These are phyloP conservation scores for Cordyceps farinosa DNA, from an alignment of 2,329 filamentous ascomycete species.

Conservation along the genomic window DNA sequence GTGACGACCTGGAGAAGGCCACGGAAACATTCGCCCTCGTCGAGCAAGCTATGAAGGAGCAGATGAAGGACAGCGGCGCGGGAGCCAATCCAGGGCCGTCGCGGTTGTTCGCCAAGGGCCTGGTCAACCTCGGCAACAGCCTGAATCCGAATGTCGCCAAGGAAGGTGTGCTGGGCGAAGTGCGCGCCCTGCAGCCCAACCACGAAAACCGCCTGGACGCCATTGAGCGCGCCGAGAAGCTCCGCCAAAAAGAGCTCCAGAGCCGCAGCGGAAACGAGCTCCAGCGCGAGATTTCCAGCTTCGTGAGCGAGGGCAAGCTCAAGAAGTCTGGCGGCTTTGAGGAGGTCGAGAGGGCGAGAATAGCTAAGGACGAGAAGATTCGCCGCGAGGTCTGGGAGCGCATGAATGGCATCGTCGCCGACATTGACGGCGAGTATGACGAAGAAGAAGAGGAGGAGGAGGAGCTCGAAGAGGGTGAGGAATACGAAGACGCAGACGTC, in stretches of 20 bases:
- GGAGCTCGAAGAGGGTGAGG: conserved; percentile 19
- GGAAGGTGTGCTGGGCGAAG: conserved; percentile 87
- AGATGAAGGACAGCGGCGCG: conserved; percentile 71
- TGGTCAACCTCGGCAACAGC: conserved; percentile 50
- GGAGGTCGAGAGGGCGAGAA: conserved; percentile 81
- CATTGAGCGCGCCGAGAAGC: conserved; percentile 93
- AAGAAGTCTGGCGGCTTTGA: conserved; percentile 97
- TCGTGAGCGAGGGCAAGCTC: conserved; percentile 84
- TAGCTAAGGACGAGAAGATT: conserved; percentile 81
- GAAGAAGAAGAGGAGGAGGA: conserved; percentile 24
- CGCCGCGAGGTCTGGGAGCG: conserved; percentile 74
- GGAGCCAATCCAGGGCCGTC: conserved; percentile 48
- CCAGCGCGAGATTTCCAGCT: conserved; percentile 77
- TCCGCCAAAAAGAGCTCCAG: conserved; percentile 83
- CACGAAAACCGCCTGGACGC: conserved; percentile 91
- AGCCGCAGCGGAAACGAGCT: conserved; percentile 70
- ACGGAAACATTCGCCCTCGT: conserved; percentile 90
- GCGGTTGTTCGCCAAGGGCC: conserved; percentile 53
- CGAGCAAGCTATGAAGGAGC: conserved; percentile 97
- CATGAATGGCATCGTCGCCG: conserved; percentile 54
- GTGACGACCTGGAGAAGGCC: conserved; percentile 93
- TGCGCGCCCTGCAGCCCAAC: conserved; percentile 88
- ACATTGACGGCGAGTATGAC: conserved; percentile 25
- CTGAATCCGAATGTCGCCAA: conserved; percentile 77
- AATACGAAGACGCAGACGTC: conserved; percentile 15